These are phyloP conservation scores for Golubevia sp. DNA, from an alignment of 1,284 basidiomycete genomes.

Conservation along the genomic window DNA sequence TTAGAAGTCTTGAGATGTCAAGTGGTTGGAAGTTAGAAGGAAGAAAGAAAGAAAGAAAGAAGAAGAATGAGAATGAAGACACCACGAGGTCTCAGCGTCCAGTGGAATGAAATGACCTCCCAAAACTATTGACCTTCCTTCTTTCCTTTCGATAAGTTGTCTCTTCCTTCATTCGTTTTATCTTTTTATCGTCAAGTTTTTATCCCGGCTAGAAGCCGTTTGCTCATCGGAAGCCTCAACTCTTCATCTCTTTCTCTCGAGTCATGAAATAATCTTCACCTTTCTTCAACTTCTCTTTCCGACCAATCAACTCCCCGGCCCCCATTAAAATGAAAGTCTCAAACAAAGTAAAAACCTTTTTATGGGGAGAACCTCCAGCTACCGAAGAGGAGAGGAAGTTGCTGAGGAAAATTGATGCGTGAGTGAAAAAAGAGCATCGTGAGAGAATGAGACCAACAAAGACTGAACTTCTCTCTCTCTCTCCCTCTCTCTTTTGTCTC, in stretches of 20 bases:
- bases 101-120: neutral
- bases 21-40: no score
- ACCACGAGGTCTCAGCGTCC: neutral
- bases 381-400: conserved; percentile 21
- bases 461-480: neutral
- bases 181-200: neutral
- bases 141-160: neutral
- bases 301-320: no score
- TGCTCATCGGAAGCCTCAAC: no score
- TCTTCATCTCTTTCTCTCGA: no score
- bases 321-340: neutral
- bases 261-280: no score
- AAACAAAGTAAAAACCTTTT: neutral
- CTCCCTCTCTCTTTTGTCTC: neutral
- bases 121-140: neutral
- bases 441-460: neutral
- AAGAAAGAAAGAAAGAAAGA: no score
- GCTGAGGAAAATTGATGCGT: conserved; percentile 26
- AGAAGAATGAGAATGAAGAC: neutral
- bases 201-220: neutral
- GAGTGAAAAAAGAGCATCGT: neutral
- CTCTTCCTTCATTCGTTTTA: neutral
- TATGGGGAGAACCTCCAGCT: conserved; percentile 28
- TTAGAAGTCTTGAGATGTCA: no score
- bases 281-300: no score